Conservation (phyloP, 257 asterid species). For the Verbascum thapsus region DNA sequence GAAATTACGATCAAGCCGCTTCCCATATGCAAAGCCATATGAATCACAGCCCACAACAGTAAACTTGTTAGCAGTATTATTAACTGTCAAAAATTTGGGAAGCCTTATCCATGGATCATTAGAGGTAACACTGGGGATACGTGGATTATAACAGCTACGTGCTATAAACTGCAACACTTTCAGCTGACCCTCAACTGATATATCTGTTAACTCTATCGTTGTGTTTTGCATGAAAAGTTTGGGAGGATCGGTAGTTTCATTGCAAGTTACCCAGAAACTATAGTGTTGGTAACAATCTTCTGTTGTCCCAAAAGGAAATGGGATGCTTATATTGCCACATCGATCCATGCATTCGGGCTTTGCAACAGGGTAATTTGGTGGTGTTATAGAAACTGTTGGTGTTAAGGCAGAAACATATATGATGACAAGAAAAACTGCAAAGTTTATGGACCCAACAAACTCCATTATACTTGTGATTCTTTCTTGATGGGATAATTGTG, state of each 20-base stretch:
- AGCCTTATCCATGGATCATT: accelerated
- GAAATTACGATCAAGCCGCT: not conserved
- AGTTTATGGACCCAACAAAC: not conserved
- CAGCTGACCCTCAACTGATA: constrained; percentile 33
- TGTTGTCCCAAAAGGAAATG: constrained; percentile 35
- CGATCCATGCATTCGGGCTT: constrained; percentile 24
- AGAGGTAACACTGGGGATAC: too few species aligned
- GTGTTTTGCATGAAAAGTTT: not conserved
- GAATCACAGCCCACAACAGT: constrained; percentile 42
- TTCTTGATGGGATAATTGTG: too few species aligned
- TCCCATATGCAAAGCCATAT: constrained; percentile 12
- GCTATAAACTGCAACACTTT: constrained; percentile 11
- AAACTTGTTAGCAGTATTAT: constrained; percentile 32
- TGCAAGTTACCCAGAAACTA: constrained; percentile 29
- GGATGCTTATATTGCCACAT: constrained; percentile 31
- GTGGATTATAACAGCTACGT: constrained; percentile 1
- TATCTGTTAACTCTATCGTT: constrained; percentile 2
- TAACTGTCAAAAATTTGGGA: not conserved
- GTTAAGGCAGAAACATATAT: not conserved
- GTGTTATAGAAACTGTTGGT: not conserved
- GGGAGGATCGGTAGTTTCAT: constrained; percentile 10
- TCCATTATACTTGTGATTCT: too few species aligned
- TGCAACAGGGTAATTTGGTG: not conserved
- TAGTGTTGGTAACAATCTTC: not conserved
- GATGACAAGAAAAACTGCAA: not conserved